phyloP scores from a whole-genome alignment of 2,329 filamentous ascomycete species.

The Diplodia corticola region DNA sequence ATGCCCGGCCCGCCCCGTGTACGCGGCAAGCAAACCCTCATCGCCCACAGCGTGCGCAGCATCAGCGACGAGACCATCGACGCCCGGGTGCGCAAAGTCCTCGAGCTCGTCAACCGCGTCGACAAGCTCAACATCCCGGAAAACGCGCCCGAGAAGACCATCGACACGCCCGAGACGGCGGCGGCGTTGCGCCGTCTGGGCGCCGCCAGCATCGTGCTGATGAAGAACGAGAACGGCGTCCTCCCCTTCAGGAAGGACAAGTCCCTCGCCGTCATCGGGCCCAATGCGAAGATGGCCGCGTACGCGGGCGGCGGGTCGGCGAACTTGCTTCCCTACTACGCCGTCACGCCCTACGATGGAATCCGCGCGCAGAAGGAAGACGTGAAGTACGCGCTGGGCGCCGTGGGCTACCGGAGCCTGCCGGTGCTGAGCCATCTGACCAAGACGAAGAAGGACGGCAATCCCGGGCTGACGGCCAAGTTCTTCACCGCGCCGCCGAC shows the following conservation, averaged over 20 bases:
- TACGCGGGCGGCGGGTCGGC: slow-evolving; percentile 40
- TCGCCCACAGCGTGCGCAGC: slow-evolving; percentile 43
- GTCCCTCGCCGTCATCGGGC: slow-evolving; percentile 69
- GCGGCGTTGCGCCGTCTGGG: slow-evolving; percentile 64
- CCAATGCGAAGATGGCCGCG: slow-evolving; percentile 60
- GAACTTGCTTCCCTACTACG: slow-evolving; percentile 31
- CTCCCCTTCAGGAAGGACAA: slow-evolving; percentile 66
- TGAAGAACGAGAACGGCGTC: slow-evolving; percentile 68
- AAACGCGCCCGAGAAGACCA: slow-evolving; percentile 58
- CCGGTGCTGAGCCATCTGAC: slow-evolving; percentile 8
- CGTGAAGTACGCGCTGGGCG: slow-evolving; percentile 59
- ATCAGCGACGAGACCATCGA: slow-evolving; percentile 52
- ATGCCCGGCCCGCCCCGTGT: slow-evolving; percentile 51
- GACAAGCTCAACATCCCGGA: slow-evolving; percentile 63
- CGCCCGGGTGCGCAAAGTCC: slow-evolving; percentile 34
- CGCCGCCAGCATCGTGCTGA: slow-evolving; percentile 67
- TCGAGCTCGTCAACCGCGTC: slow-evolving; percentile 67
- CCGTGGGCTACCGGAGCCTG: slow-evolving; percentile 62
- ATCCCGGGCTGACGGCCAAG: slow-evolving; percentile 5
- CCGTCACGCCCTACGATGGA: slow-evolving; percentile 33
- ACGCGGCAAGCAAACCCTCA: slow-evolving; percentile 15
- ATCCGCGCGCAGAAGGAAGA: slow-evolving; percentile 19
- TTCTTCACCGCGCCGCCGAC: slow-evolving; percentile 23
- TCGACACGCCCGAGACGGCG: slow-evolving; percentile 58
- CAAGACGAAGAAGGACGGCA: slow-evolving; percentile 13